Evolutionary conservation across 2,329 filamentous ascomycete species (phyloP), one percentile per base, ranked within the genome.

Genomic region (Neurospora sp.): DNA sequence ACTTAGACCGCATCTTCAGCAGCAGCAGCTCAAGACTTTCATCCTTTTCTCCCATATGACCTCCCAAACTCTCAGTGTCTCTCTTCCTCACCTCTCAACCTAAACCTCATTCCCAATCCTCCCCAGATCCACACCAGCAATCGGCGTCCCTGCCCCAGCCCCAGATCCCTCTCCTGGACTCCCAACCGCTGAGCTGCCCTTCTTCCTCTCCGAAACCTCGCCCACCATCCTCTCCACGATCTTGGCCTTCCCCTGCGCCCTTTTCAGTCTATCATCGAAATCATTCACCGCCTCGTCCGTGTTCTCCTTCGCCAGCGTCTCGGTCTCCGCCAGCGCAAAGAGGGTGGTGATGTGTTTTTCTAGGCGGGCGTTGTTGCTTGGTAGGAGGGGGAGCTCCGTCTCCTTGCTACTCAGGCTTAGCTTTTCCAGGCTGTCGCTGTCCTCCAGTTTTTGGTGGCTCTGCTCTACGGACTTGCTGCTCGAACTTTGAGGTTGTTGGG

Each of bases 281-380:
- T 97, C 94, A 68, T 91, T 91, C 28, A 99, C 93, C 0, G 91
- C 90, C 66, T 97, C 93, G 77, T 98, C 95, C 4, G 88, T 91
- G 78, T 99, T 99, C 71, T 90, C 85, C 23, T 90, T 94, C 17
- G 90, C 89, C 62, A 97, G 81, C 1, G 89, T 95, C 5, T 89
- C 89, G 0, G 90, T 90, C 78, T 97, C 93, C 3, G 93, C 89
- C 15, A 97, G 84, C 33, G 91, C 90, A 72, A 93, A 90, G 10
- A 98, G 83, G 8, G 89, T 86, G 39, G 86, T 84, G 70, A 97
- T 81, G 76, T 98, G 94, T 80, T 91, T 95, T 70, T 86, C 84
- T 7, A 97, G 82, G 39, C 95, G 85, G 1, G 88, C 80, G 73
- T 90, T 93, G 40, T 79, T 93, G 40, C 79, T 78, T 7, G 86